Percentiles rank a stretch among this genome's conserved stretches.
These are phyloP conservation scores for Croton setiger DNA, from an alignment of 441 rosid genomes.

Conservation along the genomic window DNA sequence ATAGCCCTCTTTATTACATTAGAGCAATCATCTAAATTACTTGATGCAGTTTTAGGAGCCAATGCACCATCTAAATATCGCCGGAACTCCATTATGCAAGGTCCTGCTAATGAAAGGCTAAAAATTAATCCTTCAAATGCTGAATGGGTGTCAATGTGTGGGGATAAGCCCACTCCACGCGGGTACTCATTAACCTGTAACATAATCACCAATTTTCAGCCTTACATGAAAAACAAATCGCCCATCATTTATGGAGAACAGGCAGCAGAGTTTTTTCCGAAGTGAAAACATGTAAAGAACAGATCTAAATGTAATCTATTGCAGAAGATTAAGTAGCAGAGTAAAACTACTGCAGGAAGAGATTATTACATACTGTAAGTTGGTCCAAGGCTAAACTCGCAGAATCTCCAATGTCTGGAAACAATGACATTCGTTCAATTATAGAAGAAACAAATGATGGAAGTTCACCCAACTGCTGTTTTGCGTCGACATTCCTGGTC, in stretches of 20 bases:
- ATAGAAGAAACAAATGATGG: conserved; percentile 64
- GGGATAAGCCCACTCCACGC: conserved; percentile 90
- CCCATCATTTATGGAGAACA: not conserved
- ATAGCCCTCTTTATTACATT: conserved; percentile 56
- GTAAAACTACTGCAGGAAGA: conserved; percentile 4
- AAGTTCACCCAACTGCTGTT: conserved; percentile 64
- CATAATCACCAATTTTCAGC: conserved; percentile 28
- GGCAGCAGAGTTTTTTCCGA: too few relatives aligned
- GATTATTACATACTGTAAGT: conserved; percentile 54
- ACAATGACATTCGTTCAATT: conserved; percentile 51
- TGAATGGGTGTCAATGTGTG: conserved; percentile 97
- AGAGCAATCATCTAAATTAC: conserved; percentile 26
- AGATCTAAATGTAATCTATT: not conserved
- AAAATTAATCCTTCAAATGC: conserved; percentile 89
- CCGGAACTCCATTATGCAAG: conserved; percentile 97
- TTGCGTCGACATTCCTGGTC: conserved; percentile 78
- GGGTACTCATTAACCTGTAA: conserved; percentile 92
- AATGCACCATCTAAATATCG: conserved; percentile 53
- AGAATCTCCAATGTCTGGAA: conserved; percentile 38
- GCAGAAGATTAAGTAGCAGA: conserved; percentile 9
- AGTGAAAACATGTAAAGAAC: not conserved
- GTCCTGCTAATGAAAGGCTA: conserved; percentile 96
- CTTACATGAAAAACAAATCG: conserved; percentile 12
- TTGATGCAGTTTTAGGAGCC: conserved; percentile 35
- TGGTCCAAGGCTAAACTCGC: conserved; percentile 58